phyloP scores from a whole-genome alignment of 108 stramenopile species.

The Chaetoceros tenuissimus region DNA sequence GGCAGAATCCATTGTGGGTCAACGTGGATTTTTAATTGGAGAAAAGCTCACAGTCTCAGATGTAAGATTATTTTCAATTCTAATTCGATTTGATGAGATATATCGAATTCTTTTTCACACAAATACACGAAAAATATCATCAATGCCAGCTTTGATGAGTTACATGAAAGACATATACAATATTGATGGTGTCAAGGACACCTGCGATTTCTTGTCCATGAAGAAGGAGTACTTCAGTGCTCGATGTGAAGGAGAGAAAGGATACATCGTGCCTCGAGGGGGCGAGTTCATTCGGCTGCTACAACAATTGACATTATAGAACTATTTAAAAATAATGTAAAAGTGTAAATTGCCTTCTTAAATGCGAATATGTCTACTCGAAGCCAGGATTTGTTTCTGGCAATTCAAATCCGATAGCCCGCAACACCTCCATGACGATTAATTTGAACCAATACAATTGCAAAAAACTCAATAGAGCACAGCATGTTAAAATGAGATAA shows the following conservation, averaged over 20 bases:
- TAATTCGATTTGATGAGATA: background rate
- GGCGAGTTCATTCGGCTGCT: background rate
- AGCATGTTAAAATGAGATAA: constrained; percentile 23
- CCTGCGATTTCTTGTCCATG: background rate
- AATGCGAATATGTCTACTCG: background rate
- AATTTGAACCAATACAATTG: constrained; percentile 38
- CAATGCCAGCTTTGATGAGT: background rate
- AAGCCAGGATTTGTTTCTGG: background rate
- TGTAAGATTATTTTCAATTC: background rate
- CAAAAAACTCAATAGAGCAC: constrained; percentile 21
- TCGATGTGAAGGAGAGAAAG: background rate
- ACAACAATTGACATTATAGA: too few relatives aligned
- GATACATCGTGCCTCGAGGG: background rate
- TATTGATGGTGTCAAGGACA: background rate
- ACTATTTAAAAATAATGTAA: too few relatives aligned
- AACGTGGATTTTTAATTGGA: background rate
- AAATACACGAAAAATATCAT: background rate
- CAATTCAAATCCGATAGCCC: background rate
- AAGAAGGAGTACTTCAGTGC: background rate
- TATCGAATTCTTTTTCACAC: background rate
- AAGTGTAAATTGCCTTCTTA: background rate
- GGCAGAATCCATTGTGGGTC: background rate
- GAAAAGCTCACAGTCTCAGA: background rate
- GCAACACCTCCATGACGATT: constrained; percentile 11
- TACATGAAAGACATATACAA: background rate